Conservation (phyloP, 305 asterid species). For the Vinca major region DNA sequence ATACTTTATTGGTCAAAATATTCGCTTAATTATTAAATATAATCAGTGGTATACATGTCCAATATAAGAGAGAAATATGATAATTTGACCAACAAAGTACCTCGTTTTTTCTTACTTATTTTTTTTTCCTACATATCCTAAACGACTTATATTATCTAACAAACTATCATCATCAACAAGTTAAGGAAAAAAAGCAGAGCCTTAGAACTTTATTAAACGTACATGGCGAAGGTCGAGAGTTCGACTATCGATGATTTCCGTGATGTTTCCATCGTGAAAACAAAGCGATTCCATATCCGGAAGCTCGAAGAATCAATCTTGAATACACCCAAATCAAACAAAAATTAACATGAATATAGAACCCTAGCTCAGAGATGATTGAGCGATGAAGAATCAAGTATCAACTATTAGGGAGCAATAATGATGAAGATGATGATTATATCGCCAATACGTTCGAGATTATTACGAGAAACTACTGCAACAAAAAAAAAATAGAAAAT, state of each 20-base stretch:
- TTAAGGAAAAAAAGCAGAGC: not conserved
- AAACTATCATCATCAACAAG: not conserved
- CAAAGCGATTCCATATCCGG: conserved; percentile 32
- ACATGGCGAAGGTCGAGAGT: conserved; percentile 43
- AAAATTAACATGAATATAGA: not conserved
- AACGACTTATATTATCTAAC: too few species aligned
- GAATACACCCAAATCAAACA: not conserved
- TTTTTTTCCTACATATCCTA: too few species aligned
- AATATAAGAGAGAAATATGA: too few species aligned
- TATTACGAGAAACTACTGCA: not conserved
- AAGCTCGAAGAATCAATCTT: not conserved
- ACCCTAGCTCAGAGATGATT: conserved; percentile 2
- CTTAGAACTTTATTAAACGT: conserved; percentile 8
- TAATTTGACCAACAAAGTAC: too few species aligned
- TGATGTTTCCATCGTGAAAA: conserved; percentile 78
- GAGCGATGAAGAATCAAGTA: not conserved
- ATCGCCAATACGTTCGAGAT: not conserved
- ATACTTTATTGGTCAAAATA: too few species aligned
- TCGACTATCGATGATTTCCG: conserved; percentile 62
- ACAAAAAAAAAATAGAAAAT: not conserved
- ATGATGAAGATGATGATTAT: not conserved
- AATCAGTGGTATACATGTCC: too few species aligned
- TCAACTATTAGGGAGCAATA: not conserved
- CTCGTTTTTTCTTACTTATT: too few species aligned
- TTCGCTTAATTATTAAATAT: too few species aligned